Evolutionary conservation across 495 filamentous ascomycete species (phyloP), one percentile per base, ranked within the genome.

Genomic region (Hyphodiscus hymeniophilus): DNA sequence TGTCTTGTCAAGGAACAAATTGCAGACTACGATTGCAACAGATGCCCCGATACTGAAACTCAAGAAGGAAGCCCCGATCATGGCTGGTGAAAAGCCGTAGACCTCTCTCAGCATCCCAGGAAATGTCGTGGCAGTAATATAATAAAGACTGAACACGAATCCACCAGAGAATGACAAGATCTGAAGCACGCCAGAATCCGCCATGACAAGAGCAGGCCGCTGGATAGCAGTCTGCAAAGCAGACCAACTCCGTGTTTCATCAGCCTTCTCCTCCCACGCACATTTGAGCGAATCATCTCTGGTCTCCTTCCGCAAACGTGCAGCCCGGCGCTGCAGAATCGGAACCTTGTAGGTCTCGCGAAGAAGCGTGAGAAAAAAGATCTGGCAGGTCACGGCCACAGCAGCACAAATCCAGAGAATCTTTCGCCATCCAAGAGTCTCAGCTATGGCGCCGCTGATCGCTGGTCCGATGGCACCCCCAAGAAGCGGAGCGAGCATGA

Each of bases 381-480:
- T 18, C 2, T 79, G 54, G 45, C 71, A 75, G 3, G 63, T 57
- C 7, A 63, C 70, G 40, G 64, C 64, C 31, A 72, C 66, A 1
- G 71, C 69, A 0, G 70, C 56, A 46, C 77, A 51, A 35, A 80
- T 73, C 69, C 69, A 78, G 53, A 82, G 80, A 16, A 82, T 73
- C 0, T 65, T 56, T 28, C 69, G 63, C 77, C 76, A 82, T 7
- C 76, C 76, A 8, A 77, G 38, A 0, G 66, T 64, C 32, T 68
- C 66, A 0, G 76, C 66, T 18, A 80, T 50, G 3, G 64, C 66
- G 28, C 78, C 77, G 15, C 74, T 73, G 17, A 80, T 68, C 0
- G 77, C 69, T 0, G 76, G 78, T 0, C 75, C 76, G 6, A 76
- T 50, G 0, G 74, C 74, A 8, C 54, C 54, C 7, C 54, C 54